phyloP scores from a whole-genome alignment of 208 protist genomes.

The Wallacemonas sp. region DNA sequence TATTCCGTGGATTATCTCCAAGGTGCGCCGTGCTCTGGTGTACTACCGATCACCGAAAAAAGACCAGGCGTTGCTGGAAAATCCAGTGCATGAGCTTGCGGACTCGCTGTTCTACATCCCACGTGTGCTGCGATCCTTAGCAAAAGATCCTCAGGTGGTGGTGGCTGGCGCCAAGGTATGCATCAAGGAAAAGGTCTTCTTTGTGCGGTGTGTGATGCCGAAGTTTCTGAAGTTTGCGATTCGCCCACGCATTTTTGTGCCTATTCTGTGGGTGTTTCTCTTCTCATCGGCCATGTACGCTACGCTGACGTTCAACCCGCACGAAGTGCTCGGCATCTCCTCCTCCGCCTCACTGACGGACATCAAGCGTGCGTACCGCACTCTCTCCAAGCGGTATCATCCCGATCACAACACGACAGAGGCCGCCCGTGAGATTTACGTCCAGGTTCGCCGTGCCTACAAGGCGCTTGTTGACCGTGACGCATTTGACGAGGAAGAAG shows the following conservation, averaged over 20 bases:
- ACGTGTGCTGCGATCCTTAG: slow-evolving; percentile 32
- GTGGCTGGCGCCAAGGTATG: slow-evolving; percentile 68
- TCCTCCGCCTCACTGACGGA: slow-evolving; percentile 61
- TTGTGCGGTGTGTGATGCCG: slow-evolving; percentile 78
- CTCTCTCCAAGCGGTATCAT: slow-evolving; percentile 82
- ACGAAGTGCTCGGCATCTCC: slow-evolving; percentile 75
- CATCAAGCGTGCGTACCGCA: slow-evolving; percentile 87
- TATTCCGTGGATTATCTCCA: slow-evolving; percentile 82
- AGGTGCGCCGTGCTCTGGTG: slow-evolving; percentile 43
- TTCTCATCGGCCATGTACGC: slow-evolving; percentile 90
- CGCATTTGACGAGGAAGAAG: slow-evolving; percentile 89
- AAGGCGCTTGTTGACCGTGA: slow-evolving; percentile 91
- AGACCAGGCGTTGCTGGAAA: slow-evolving; percentile 35
- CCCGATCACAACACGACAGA: slow-evolving; percentile 92
- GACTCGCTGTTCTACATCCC: slow-evolving; percentile 74
- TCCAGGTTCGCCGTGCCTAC: slow-evolving; percentile 90
- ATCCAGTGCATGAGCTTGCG: slow-evolving; percentile 61
- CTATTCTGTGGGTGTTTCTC: slow-evolving; percentile 77
- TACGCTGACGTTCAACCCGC: slow-evolving; percentile 85
- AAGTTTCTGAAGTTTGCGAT: slow-evolving; percentile 88
- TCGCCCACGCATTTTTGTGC: slow-evolving; percentile 79
- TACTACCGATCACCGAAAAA: slow-evolving; percentile 70
- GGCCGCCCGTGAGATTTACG: slow-evolving; percentile 84
- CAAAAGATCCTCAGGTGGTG: slow-evolving; percentile 52
- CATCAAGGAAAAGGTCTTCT: slow-evolving; percentile 72